These are phyloP conservation scores for Viridothelium virens DNA, from an alignment of 495 filamentous ascomycete genomes.

Conservation along the genomic window DNA sequence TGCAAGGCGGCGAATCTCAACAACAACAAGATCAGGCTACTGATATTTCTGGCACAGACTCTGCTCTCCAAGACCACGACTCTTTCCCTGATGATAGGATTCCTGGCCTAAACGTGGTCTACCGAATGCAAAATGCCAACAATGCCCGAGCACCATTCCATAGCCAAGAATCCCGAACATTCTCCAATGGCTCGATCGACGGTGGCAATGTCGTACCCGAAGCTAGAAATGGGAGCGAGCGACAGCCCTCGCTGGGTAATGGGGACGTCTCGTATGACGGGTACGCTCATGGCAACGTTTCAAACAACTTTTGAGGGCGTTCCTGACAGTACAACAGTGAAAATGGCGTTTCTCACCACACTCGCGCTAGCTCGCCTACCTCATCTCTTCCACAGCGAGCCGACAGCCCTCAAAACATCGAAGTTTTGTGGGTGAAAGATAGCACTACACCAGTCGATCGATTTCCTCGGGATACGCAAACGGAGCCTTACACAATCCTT, in stretches of 20 bases:
- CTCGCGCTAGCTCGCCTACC: neutral
- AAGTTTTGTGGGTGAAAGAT: slow-evolving; percentile 45
- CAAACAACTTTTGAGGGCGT: slow-evolving; percentile 7
- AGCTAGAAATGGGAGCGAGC: slow-evolving; percentile 28
- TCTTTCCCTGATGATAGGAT: slow-evolving; percentile 50
- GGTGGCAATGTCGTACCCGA: slow-evolving; percentile 36
- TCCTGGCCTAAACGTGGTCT: slow-evolving; percentile 43
- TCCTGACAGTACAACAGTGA: slow-evolving; percentile 6
- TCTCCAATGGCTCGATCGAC: slow-evolving; percentile 52
- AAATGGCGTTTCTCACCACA: neutral
- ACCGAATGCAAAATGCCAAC: slow-evolving; percentile 34
- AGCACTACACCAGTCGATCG: slow-evolving; percentile 35
- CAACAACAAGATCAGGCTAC: neutral
- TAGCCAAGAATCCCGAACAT: slow-evolving; percentile 40
- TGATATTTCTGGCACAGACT: neutral
- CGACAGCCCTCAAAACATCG: slow-evolving; percentile 2
- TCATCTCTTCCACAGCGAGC: neutral
- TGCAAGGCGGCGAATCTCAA: slow-evolving; percentile 1
- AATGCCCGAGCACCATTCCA: slow-evolving; percentile 33
- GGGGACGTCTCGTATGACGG: slow-evolving; percentile 20
- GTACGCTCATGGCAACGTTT: slow-evolving; percentile 13
- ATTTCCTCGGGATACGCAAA: slow-evolving; percentile 39
- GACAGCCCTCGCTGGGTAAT: slow-evolving; percentile 28
- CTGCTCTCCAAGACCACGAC: slow-evolving; percentile 25
- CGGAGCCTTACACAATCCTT: slow-evolving; percentile 50